Conservation (phyloP, 129 eudicot species). For the Ambrosia trifida region DNA sequence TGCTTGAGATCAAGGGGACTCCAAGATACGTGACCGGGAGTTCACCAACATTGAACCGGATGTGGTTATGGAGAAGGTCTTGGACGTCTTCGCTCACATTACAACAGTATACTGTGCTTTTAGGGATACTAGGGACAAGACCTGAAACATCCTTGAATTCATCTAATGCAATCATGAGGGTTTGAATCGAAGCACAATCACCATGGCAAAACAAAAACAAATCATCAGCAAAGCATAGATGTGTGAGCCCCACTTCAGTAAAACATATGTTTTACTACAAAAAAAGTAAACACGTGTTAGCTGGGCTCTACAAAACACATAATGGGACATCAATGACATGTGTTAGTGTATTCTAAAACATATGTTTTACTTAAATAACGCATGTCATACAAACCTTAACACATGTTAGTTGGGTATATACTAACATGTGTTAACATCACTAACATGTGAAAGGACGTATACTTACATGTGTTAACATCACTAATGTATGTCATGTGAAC, state of each 20-base stretch:
- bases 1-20: background rate
- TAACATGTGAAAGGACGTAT: too few relatives aligned
- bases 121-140: background rate
- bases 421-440: too few relatives aligned
- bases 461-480: too few relatives aligned
- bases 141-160: background rate
- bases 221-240: background rate
- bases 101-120: background rate
- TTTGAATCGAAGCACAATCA: background rate
- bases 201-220: background rate
- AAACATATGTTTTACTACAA: too few relatives aligned
- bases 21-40: background rate
- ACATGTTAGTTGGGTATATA: too few relatives aligned
- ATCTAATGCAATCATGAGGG: background rate
- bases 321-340: too few relatives aligned
- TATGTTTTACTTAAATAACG: too few relatives aligned
- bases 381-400: too few relatives aligned
- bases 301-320: too few relatives aligned
- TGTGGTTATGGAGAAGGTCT: background rate
- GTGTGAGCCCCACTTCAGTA: background rate
- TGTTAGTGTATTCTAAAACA: too few relatives aligned
- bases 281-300: too few relatives aligned
- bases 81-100: background rate
- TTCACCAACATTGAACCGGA: background rate
- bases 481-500: too few relatives aligned